Conservation (phyloP, 495 filamentous ascomycete genomes). For the Apiosordaria backusii region DNA sequence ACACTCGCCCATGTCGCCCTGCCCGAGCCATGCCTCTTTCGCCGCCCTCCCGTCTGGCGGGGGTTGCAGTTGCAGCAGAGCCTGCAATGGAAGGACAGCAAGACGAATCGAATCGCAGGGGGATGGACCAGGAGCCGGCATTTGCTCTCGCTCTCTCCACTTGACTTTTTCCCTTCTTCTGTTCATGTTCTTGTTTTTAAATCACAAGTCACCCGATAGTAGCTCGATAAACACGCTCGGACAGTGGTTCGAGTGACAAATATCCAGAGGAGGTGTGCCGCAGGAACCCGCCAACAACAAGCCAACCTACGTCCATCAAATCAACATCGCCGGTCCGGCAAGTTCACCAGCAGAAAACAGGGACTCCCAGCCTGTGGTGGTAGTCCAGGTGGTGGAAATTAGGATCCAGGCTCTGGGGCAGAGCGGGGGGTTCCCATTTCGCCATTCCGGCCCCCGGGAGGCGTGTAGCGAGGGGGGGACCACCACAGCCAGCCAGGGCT, state of each 20-base stretch:
- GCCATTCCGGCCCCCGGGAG: conserved; percentile 5
- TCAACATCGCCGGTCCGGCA: too few relatives aligned
- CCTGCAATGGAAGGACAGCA: neutral
- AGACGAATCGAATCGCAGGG: too few relatives aligned
- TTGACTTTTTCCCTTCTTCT: neutral
- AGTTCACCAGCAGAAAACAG: neutral
- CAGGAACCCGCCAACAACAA: too few relatives aligned
- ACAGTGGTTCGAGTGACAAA: neutral
- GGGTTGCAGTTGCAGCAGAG: neutral
- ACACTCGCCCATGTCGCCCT: too few relatives aligned
- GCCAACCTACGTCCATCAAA: too few relatives aligned
- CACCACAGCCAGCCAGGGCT: conserved; percentile 9
- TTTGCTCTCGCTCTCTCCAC: neutral
- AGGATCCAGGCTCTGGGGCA: conserved; percentile 13
- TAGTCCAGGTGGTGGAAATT: conserved; percentile 16
- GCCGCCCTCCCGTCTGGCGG: neutral
- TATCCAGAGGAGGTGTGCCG: too few relatives aligned
- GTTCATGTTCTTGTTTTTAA: neutral
- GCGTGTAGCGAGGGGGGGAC: conserved; percentile 8
- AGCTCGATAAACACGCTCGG: conserved; percentile 1
- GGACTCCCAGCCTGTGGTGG: neutral
- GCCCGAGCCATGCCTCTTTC: neutral
- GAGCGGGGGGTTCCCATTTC: neutral
- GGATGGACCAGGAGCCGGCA: neutral
- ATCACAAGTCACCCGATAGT: neutral